Evolutionary conservation across 768 basidiomycete species (phyloP), one percentile per base, ranked within the genome.

Genomic region (Mycena maculata): DNA sequence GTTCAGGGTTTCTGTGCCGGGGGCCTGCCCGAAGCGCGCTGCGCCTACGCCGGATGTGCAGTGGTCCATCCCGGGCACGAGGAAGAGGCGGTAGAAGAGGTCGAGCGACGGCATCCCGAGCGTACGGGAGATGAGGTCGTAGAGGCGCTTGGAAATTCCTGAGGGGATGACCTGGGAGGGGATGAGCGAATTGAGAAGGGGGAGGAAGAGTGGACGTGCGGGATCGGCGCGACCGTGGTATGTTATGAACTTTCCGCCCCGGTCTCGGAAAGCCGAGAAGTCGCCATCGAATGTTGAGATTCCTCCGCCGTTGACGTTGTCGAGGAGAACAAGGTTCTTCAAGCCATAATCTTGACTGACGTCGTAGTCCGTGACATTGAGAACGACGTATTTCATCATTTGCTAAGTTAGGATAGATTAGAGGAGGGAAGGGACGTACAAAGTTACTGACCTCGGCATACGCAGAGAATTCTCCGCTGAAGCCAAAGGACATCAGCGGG

Each of bases 1-100:
- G 20, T 49, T 59, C n/a, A 54, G 9, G 13, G 48, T 18, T 8
- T 20, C n/a, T 12, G 48, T 38, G 5, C 30, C 33, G 9, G 47
- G 41, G 4, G 33, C 27, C 30, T 71, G 72, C 18, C 72, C 72
- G 22, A 73, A 62, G 15, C 55, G 52, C 52, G 52, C 68, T 1
- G 69, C 69, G 1, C 70, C 72, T 4, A 54, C 53, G 8, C 73
- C 72, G 48, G 41, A 63, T 2, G 25, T 23, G 48, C 74, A 75
- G 58, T 75, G 74, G 48, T 63, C 59, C 74, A 75, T 75, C 20
- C 74, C 74, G 4, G 74, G 72, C 22, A 71, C 63, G 39, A 71
- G 60, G 72, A 75, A 75, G 8, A 75, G 61, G 28, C 74, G 72
- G 54, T 73, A 75, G 49, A 72, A 75, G 10, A 66, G 55, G 67